Evolutionary conservation across 2,329 filamentous ascomycete species (phyloP).

Genomic region (Aspergillus aculeatus): DNA sequence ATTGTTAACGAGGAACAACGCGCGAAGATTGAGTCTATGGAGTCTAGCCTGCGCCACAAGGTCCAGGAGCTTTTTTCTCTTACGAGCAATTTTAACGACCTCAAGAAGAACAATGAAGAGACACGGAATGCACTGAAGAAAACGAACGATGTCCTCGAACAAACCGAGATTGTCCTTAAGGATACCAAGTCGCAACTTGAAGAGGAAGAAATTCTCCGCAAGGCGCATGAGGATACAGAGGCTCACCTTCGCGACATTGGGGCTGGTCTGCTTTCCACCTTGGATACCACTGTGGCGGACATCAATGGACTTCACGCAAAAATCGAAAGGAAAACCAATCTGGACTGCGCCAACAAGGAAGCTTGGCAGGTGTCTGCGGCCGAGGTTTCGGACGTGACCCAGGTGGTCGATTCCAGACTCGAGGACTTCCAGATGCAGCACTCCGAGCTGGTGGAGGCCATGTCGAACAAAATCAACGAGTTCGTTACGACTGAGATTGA

Average conservation of each 20-base stretch:
- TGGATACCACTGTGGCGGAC: conserved; percentile 75
- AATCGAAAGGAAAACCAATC: conserved; percentile 76
- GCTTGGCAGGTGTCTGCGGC: conserved; percentile 75
- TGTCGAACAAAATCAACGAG: conserved; percentile 69
- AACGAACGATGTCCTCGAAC: conserved; percentile 77
- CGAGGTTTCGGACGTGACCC: conserved; percentile 74
- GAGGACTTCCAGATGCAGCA: conserved; percentile 72
- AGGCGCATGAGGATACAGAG: conserved; percentile 85
- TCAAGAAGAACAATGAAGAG: conserved; percentile 87
- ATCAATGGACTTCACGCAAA: conserved; percentile 82
- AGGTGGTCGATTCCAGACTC: conserved; percentile 72
- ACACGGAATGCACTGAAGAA: conserved; percentile 71
- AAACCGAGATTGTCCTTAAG: conserved; percentile 80
- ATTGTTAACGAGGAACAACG: conserved; percentile 91
- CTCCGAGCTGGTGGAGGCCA: conserved; percentile 63
- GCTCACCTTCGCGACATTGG: conserved; percentile 71
- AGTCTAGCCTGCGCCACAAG: conserved; percentile 86
- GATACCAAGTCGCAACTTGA: conserved; percentile 73
- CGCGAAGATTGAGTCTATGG: conserved; percentile 88
- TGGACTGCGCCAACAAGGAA: conserved; percentile 75
- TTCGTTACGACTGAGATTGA: conserved; percentile 76
- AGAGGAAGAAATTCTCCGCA: conserved; percentile 75
- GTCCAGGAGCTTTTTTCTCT: conserved; percentile 86
- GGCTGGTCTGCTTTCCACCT: conserved; percentile 70
- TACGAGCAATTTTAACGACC: conserved; percentile 78